phyloP scores from a whole-genome alignment of 2,329 filamentous ascomycete species.

The Aspergillus melleus region DNA sequence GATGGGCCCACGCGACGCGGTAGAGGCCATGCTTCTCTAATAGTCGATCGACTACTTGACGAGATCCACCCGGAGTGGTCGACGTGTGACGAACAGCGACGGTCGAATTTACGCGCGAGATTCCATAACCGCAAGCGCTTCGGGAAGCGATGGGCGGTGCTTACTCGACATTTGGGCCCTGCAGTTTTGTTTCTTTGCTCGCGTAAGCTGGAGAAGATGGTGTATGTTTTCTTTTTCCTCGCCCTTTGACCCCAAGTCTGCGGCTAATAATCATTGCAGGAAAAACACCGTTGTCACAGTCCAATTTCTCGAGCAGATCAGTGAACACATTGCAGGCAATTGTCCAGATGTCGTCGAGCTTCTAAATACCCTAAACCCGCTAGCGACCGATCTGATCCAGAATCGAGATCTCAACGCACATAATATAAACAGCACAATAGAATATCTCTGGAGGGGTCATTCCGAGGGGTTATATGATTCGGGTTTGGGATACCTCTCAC shows the following conservation, averaged over 20 bases:
- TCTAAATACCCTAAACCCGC: background rate
- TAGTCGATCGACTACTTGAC: background rate
- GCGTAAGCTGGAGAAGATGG: background rate
- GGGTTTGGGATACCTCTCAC: background rate
- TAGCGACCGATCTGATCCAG: background rate
- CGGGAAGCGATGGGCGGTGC: background rate
- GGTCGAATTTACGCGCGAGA: background rate
- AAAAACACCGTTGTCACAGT: background rate
- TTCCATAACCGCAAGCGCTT: background rate
- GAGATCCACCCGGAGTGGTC: background rate
- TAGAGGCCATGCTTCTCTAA: background rate
- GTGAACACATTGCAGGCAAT: background rate
- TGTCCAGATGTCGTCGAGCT: background rate
- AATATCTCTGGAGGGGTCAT: background rate
- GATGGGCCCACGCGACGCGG: background rate
- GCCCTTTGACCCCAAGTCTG: no score
- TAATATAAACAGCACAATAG: background rate
- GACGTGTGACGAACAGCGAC: background rate
- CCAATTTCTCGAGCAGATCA: background rate
- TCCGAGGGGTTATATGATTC: background rate
- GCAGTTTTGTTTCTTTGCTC: background rate
- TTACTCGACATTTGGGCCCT: background rate
- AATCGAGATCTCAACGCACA: background rate
- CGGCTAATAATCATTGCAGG: no score
- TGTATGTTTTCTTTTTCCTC: background rate